Percentiles rank a stretch among this genome's conserved stretches.
phyloP scores from a whole-genome alignment of 2,329 filamentous ascomycete species.

The Exophiala dermatitidis region DNA sequence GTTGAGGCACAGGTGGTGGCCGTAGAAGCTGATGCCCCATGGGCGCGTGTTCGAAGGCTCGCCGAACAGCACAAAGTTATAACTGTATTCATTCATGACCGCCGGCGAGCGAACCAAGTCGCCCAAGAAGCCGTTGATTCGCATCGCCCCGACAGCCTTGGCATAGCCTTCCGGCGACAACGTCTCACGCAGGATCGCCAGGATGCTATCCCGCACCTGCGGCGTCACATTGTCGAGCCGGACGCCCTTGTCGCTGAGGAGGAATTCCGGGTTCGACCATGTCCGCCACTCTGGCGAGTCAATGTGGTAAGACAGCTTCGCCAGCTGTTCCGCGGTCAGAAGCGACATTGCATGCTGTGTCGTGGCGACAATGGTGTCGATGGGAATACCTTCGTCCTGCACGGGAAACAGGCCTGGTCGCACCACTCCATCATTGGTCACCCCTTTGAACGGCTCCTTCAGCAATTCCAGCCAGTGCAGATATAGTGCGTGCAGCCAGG shows the following conservation, averaged over 20 bases:
- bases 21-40: slow-evolving; percentile 71
- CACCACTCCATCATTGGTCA: slow-evolving; percentile 57
- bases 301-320: slow-evolving; percentile 52
- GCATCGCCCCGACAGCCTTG: slow-evolving; percentile 64
- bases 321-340: slow-evolving; percentile 45
- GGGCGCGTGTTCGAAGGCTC: slow-evolving; percentile 49
- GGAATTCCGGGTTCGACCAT: slow-evolving; percentile 66
- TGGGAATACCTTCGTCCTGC: slow-evolving; percentile 58
- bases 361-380: slow-evolving; percentile 49
- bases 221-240: slow-evolving; percentile 57
- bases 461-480: slow-evolving; percentile 51
- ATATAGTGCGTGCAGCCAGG: slow-evolving; percentile 60
- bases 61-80: slow-evolving; percentile 69
- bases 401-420: slow-evolving; percentile 50
- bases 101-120: slow-evolving; percentile 54
- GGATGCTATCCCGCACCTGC: slow-evolving; percentile 43
- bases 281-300: slow-evolving; percentile 66
- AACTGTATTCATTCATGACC: slow-evolving; percentile 67
- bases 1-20: slow-evolving; percentile 69
- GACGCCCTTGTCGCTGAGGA: slow-evolving; percentile 61
- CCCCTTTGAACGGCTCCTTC: slow-evolving; percentile 61
- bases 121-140: slow-evolving; percentile 67
- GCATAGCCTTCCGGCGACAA: slow-evolving; percentile 64
- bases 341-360: slow-evolving; percentile 42
- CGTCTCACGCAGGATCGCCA: slow-evolving; percentile 51